Percentiles rank a stretch among this genome's conserved stretches.
phyloP scores from a whole-genome alignment of 768 basidiomycete species.

The Dioszegia hungarica region DNA sequence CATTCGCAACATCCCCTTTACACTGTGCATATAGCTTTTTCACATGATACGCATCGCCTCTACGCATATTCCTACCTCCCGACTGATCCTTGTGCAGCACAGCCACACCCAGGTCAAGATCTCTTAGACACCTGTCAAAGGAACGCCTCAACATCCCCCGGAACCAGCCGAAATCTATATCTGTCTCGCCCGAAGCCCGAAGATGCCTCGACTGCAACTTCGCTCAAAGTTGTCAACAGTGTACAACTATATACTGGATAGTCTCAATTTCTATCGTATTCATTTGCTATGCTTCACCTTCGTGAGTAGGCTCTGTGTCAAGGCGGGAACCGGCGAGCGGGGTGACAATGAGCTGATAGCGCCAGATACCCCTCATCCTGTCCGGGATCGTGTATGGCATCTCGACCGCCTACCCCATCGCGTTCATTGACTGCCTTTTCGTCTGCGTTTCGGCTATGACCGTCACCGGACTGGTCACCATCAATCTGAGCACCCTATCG shows the following conservation, averaged over 20 bases:
- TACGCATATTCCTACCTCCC: background rate
- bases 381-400: constrained; percentile 78
- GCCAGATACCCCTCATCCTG: constrained; percentile 64
- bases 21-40: no score
- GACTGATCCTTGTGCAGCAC: no score
- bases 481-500: constrained; percentile 46
- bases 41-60: no score
- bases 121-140: no score
- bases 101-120: no score
- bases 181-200: no score
- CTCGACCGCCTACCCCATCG: constrained; percentile 56
- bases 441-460: constrained; percentile 46
- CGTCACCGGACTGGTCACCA: constrained; percentile 47
- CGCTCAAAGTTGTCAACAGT: background rate
- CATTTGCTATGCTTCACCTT: constrained; percentile 53
- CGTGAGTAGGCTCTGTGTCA: constrained; percentile 23
- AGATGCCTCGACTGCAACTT: no score
- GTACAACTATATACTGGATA: constrained; percentile 15
- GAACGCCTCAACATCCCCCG: no score
- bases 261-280: constrained; percentile 55
- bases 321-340: no score
- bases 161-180: no score
- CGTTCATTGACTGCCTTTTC: constrained; percentile 49
- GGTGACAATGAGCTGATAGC: no score
- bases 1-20: no score